phyloP scores from a whole-genome alignment of 23 red algal genomes.

The Gracilaria domingensis region DNA sequence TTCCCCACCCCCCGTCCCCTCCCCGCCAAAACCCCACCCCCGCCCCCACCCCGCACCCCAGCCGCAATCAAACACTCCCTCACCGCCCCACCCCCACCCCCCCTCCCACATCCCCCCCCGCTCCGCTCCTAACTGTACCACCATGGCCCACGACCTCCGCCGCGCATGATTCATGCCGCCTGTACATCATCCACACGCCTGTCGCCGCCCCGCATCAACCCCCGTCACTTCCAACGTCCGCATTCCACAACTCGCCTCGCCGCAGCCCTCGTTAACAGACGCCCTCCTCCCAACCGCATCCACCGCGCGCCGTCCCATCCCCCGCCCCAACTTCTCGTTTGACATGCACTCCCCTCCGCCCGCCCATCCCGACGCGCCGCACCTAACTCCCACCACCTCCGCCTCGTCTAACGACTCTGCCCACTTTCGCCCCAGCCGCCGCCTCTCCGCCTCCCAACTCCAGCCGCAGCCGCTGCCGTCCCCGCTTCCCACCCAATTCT shows the following conservation, averaged over 20 bases:
- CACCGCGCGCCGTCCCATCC: background rate
- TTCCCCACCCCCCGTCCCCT: background rate
- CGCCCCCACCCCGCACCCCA: background rate
- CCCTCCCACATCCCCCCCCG: background rate
- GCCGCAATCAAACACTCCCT: too few species aligned
- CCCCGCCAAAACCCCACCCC: background rate
- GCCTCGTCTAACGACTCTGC: background rate
- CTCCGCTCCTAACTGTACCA: too few species aligned
- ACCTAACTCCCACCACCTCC: background rate
- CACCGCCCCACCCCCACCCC: background rate
- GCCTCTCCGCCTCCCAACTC: slow-evolving; percentile 10
- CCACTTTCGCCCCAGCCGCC: background rate
- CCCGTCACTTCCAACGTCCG: background rate
- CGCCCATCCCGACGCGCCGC: background rate
- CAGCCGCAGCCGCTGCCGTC: slow-evolving; percentile 11
- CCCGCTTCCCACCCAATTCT: background rate
- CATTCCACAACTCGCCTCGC: background rate
- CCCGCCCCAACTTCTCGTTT: background rate
- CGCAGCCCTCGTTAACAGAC: slow-evolving; percentile 12
- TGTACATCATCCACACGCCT: slow-evolving; percentile 4
- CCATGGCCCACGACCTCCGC: background rate
- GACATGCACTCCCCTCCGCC: background rate
- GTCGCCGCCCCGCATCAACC: background rate
- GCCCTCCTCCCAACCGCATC: background rate
- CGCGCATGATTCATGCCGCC: slow-evolving; percentile 24